Evolutionary conservation across 1,284 basidiomycete species (phyloP).

Genomic region (Cutaneotrichosporon arboriforme): DNA sequence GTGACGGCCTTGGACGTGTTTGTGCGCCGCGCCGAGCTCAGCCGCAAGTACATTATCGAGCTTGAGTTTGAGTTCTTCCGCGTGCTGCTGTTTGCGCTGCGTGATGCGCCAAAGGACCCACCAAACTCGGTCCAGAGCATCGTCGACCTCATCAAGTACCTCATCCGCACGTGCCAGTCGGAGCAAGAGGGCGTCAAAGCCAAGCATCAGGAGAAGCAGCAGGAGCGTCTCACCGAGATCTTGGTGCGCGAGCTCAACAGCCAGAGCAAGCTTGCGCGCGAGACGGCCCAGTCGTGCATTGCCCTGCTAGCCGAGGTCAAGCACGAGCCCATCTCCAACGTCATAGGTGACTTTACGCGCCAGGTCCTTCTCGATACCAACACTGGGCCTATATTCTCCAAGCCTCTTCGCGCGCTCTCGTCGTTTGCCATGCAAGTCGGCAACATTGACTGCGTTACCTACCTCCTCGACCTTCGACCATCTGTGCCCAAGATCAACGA

Average conservation of each 20-base stretch:
- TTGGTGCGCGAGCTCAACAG: conserved; percentile 87
- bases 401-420: conserved; percentile 92
- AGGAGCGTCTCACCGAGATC: conserved; percentile 64
- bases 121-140: conserved; percentile 77
- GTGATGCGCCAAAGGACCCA: conserved; percentile 89
- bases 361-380: conserved; percentile 68
- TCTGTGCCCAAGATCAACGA: conserved; percentile 85
- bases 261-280: conserved; percentile 77
- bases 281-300: conserved; percentile 78
- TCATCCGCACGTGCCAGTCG: conserved; percentile 67
- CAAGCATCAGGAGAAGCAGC: conserved; percentile 35
- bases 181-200: conserved; percentile 43
- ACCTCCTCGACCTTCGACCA: conserved; percentile 76
- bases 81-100: conserved; percentile 86
- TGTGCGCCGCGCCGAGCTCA: conserved; percentile 64
- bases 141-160: conserved; percentile 67
- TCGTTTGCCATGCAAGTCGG: conserved; percentile 96
- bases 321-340: conserved; percentile 66
- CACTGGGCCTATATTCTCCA: conserved; percentile 75
- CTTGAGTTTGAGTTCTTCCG: conserved; percentile 87
- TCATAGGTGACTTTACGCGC: conserved; percentile 72
- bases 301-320: conserved; percentile 71
- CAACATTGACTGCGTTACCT: conserved; percentile 95
- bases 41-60: conserved; percentile 75
- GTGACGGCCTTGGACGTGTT: conserved; percentile 77